These are phyloP conservation scores for Yamadazyma akitaensis DNA, from an alignment of 805 yeast species.

Conservation along the genomic window DNA sequence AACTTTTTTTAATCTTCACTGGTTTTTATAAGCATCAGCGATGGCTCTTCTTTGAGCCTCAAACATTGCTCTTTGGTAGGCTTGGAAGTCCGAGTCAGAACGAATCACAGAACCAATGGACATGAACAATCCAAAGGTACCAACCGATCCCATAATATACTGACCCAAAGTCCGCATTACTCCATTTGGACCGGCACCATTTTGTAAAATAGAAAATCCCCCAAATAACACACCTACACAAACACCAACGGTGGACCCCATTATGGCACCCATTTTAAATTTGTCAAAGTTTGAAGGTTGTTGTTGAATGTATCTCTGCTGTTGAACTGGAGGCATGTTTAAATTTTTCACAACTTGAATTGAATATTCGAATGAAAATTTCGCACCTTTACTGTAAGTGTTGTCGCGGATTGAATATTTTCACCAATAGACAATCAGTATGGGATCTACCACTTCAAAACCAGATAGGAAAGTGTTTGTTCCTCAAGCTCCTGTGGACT, in stretches of 20 bases:
- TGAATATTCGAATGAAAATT: neutral
- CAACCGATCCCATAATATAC: constrained; percentile 94
- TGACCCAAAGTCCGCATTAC: constrained; percentile 95
- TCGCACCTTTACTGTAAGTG: neutral
- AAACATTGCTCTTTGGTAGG: constrained; percentile 29
- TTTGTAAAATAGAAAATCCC: constrained; percentile 82
- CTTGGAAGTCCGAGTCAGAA: constrained; percentile 52
- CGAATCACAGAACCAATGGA: constrained; percentile 90
- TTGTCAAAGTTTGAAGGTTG: constrained; percentile 90
- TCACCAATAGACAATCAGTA: constrained; percentile 17
- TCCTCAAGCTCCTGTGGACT: constrained; percentile 65
- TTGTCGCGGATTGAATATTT: neutral
- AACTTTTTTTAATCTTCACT: neutral
- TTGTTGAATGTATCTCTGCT: constrained; percentile 49
- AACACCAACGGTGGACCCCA: constrained; percentile 92
- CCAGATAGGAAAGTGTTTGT: constrained; percentile 65
- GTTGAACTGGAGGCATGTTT: constrained; percentile 64
- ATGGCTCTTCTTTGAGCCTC: constrained; percentile 20
- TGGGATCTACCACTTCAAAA: constrained; percentile 62
- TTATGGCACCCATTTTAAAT: constrained; percentile 96
- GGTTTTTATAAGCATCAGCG: neutral
- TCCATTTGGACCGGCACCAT: constrained; percentile 99
- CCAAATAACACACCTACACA: constrained; percentile 95
- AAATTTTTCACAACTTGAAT: neutral
- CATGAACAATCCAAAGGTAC: constrained; percentile 95